Evolutionary conservation across 2,329 filamentous ascomycete genomes (phyloP).

Genomic region (Claviceps paspali): DNA sequence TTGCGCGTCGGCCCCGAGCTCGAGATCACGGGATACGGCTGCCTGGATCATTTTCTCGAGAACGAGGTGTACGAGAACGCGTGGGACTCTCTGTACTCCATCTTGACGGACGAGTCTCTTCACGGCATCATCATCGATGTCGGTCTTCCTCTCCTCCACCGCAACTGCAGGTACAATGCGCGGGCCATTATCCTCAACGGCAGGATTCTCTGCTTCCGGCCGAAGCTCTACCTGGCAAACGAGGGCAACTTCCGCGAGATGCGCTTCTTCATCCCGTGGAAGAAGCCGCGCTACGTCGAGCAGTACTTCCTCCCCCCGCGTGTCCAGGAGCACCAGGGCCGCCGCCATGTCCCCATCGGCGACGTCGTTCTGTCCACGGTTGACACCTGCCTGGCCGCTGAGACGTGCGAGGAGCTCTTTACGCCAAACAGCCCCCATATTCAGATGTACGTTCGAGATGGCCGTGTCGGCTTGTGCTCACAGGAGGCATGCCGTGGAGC

Average conservation of each 20-base stretch:
- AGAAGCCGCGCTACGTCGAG: conserved; percentile 17
- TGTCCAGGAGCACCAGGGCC: conserved; percentile 17
- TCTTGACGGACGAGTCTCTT: conserved; percentile 17
- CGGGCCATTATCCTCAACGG: conserved; percentile 28
- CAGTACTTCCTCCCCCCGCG: conserved; percentile 19
- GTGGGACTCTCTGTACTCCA: conserved; percentile 17
- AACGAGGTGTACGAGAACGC: conserved; percentile 18
- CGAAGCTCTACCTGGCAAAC: conserved; percentile 18
- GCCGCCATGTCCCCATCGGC: conserved; percentile 22
- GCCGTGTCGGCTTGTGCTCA: neutral
- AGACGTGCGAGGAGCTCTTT: conserved; percentile 5
- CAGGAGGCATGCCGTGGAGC: no score
- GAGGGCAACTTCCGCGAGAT: conserved; percentile 22
- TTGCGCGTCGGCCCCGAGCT: conserved; percentile 44
- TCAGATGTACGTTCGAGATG: neutral
- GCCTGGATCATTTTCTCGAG: conserved; percentile 34
- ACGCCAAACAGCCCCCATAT: conserved; percentile 12
- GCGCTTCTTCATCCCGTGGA: conserved; percentile 24
- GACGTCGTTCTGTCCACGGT: conserved; percentile 21
- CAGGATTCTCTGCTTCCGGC: conserved; percentile 48
- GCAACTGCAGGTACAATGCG: conserved; percentile 9
- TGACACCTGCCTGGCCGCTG: conserved; percentile 24
- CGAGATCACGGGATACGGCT: conserved; percentile 21
- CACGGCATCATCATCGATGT: conserved; percentile 24
- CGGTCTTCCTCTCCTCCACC: conserved; percentile 27